Evolutionary conservation across 495 filamentous ascomycete genomes (phyloP), one percentile per base, ranked within the genome.

Genomic region (Aspergillus wentii): DNA sequence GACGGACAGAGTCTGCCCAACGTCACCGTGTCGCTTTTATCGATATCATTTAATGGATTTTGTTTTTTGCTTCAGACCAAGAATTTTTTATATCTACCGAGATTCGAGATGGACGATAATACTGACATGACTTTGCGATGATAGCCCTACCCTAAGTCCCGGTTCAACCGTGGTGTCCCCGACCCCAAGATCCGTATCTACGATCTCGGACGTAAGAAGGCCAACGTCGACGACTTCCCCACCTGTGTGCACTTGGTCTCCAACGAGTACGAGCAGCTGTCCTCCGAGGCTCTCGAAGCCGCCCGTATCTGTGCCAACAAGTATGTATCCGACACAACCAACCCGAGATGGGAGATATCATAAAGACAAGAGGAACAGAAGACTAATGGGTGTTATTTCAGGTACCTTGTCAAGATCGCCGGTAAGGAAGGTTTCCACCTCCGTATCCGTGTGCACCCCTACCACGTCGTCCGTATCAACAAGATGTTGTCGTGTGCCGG

Each of bases 401-500:
- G 80, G 64, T 88, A 97, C 78, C 80, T 98, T 55, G 88, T 95
- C 74, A 97, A 97, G 81, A 71, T 77, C 56, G 83, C 85, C 64
- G 92, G 92, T 73, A 98, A 98, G 82, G 92, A 98, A 84, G 79
- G 82, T 71, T 98, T 98, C 88, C 92, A 98, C 72, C 74, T 98
- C 57, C 90, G 92, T 56, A 84, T 98, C 66, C 91, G 92, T 66
- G 91, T 88, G 57, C 92, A 97, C 80, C 92, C 92, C 46, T 95
- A 86, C 88, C 92, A 98, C 76, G 91, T 97, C 71, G 80, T 96
- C 76, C 92, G 92, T 71, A 98, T 98, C 88, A 98, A 98, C 86
- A 98, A 98, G 80, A 97, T 98, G 92, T 86, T 98, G 84, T 96
- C 91, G 49, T 97, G 92, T 68, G 92, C 92, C 57, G 92, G 92